These are phyloP conservation scores for Pestalotiopsis fici DNA, from an alignment of 2,329 filamentous ascomycete species.

Conservation along the genomic window DNA sequence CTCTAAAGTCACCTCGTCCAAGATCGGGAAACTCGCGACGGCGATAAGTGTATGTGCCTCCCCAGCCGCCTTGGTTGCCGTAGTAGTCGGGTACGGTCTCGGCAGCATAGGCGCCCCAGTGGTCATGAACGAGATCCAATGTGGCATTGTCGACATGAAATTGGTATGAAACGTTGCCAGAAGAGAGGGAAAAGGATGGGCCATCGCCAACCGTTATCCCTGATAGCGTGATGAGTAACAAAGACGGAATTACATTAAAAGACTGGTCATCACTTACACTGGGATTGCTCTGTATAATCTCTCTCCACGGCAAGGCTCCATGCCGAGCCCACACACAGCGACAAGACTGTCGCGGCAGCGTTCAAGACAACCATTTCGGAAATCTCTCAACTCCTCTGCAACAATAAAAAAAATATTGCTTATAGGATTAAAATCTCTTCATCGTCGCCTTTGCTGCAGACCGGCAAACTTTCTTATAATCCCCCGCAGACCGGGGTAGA, in stretches of 20 bases:
- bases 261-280: conserved; percentile 1
- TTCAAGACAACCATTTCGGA: neutral
- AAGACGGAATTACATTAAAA: neutral
- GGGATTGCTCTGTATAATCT: neutral
- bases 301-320: neutral
- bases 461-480: neutral
- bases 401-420: neutral
- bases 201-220: conserved; percentile 34
- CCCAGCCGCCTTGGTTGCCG: conserved; percentile 55
- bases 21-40: conserved; percentile 66
- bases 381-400: neutral
- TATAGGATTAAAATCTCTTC: neutral
- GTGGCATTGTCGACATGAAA: conserved; percentile 58
- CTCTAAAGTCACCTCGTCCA: conserved; percentile 63
- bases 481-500: neutral
- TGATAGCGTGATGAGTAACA: neutral
- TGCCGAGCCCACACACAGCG: neutral
- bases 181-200: conserved; percentile 57
- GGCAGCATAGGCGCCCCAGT: conserved; percentile 58
- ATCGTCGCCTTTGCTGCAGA: neutral
- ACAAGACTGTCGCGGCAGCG: neutral
- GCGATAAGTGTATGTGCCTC: conserved; percentile 46
- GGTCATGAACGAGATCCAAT: conserved; percentile 57
- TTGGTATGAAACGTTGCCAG: conserved; percentile 57
- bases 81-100: conserved; percentile 50